These are phyloP conservation scores for Mycena belliarum DNA, from an alignment of 768 basidiomycete genomes.

Conservation along the genomic window DNA sequence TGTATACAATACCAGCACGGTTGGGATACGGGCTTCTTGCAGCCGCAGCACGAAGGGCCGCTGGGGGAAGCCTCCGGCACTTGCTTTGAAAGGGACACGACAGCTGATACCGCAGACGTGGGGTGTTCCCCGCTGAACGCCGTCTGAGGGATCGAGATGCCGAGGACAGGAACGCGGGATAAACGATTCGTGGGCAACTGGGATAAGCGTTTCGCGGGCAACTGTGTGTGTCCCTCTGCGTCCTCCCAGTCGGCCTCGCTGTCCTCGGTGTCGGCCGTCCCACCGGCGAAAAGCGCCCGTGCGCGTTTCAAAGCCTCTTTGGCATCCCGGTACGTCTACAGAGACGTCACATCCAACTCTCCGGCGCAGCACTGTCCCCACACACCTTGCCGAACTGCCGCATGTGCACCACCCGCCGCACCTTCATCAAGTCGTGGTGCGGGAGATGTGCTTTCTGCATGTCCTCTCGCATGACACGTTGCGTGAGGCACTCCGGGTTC, in stretches of 20 bases:
- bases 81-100: background rate
- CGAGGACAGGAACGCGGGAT: background rate
- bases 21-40: constrained; percentile 19
- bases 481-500: constrained; percentile 23
- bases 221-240: constrained; percentile 1
- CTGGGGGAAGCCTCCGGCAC: background rate
- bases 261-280: background rate
- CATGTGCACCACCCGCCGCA: constrained; percentile 22
- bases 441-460: constrained; percentile 27
- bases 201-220: background rate
- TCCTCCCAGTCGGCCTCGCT: constrained; percentile 3
- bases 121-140: background rate
- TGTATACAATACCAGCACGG: constrained; percentile 35
- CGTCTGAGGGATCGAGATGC: background rate
- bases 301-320: constrained; percentile 23
- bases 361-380: too few relatives aligned
- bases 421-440: constrained; percentile 32
- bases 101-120: background rate
- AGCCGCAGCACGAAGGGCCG: constrained; percentile 23
- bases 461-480: constrained; percentile 18
- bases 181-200: background rate
- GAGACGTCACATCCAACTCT: too few relatives aligned
- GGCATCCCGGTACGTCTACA: constrained; percentile 24
- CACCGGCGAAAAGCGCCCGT: constrained; percentile 3
- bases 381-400: constrained; percentile 21